Percentiles rank a stretch among this genome's conserved stretches.
These are phyloP conservation scores for Fusarium falciforme DNA, from an alignment of 2,329 filamentous ascomycete genomes.

Conservation along the genomic window DNA sequence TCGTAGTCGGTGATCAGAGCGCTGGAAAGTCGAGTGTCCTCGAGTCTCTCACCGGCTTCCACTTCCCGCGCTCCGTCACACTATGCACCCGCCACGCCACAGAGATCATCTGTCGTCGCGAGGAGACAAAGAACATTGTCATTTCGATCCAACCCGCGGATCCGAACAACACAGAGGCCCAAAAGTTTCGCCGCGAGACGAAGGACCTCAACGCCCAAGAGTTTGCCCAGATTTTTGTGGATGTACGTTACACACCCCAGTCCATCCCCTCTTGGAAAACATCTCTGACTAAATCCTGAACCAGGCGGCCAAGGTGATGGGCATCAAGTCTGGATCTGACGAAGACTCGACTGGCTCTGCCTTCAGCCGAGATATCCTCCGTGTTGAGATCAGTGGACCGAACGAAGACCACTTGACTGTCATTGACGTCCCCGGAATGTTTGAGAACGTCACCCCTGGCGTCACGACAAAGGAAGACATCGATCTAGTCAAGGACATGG, in stretches of 20 bases:
- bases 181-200: conserved; percentile 44
- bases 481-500: conserved; percentile 58
- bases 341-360: conserved; percentile 37
- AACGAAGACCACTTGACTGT: conserved; percentile 60
- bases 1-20: conserved; percentile 86
- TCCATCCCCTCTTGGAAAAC: not conserved
- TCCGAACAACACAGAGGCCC: conserved; percentile 15
- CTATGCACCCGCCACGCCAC: conserved; percentile 64
- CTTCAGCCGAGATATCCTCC: conserved; percentile 60
- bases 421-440: conserved; percentile 67
- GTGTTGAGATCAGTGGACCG: conserved; percentile 57
- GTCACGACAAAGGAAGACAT: conserved; percentile 60
- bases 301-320: conserved; percentile 58
- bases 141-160: conserved; percentile 53
- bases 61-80: conserved; percentile 56
- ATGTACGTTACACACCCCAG: conserved; percentile 44
- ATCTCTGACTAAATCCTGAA: not conserved
- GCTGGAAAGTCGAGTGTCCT: conserved; percentile 88
- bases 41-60: conserved; percentile 69
- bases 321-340: conserved; percentile 47
- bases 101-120: conserved; percentile 58
- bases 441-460: conserved; percentile 49
- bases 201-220: conserved; percentile 39
- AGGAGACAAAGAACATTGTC: conserved; percentile 47
- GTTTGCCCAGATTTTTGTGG: conserved; percentile 53